Evolutionary conservation across 805 yeast species (phyloP), one percentile per base, ranked within the genome.

Genomic region (Candida loeiensis): DNA sequence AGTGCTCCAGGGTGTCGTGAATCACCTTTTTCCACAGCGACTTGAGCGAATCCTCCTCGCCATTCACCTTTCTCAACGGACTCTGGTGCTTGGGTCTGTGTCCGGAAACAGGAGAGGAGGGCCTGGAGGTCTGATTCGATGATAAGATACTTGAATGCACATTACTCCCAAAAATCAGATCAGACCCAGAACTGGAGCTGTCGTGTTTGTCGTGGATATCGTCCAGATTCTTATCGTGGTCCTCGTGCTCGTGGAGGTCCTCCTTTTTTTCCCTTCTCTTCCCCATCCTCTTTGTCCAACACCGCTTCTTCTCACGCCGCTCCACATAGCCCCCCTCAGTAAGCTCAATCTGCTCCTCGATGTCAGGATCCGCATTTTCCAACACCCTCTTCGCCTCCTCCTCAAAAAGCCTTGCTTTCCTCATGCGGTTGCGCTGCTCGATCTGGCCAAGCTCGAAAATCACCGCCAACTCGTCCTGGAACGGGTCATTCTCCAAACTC

Each of bases 401-500:
- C 12, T 69, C 70, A 33, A 69, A 70, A 9, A 61, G 41, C 4
- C 66, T 57, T 29, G 48, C 37, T 34, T 84, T 80, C 17, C 75
- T 76, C 9, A 76, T 36, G 45, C 96, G 69, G 37, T 69, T 64
- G 47, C 66, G 70, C 54, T 87, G 95, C 49, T 82, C 91, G n/a
- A 69, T 43, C 15, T 63, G 37, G 1, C 95, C 95, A 8, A 83
- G 68, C 49, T 82, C 81, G 51, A 74, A 80, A 19, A 82, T 76
- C 52, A 77, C 66, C 16, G 77, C 74, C 34, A 90, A 62, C 50
- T 86, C 81, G 6, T 80, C 69, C 59, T 91, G 98, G 57, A 90
- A 89, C 6, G 95, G 91, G 59, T 91, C 97, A 58, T 86, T 95
- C 41, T 86, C 95, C 46, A 89, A 69, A 17, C 82, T 71, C 27